These are phyloP conservation scores for Penicillium frequentans DNA, from an alignment of 2,329 filamentous ascomycete species.

Conservation along the genomic window DNA sequence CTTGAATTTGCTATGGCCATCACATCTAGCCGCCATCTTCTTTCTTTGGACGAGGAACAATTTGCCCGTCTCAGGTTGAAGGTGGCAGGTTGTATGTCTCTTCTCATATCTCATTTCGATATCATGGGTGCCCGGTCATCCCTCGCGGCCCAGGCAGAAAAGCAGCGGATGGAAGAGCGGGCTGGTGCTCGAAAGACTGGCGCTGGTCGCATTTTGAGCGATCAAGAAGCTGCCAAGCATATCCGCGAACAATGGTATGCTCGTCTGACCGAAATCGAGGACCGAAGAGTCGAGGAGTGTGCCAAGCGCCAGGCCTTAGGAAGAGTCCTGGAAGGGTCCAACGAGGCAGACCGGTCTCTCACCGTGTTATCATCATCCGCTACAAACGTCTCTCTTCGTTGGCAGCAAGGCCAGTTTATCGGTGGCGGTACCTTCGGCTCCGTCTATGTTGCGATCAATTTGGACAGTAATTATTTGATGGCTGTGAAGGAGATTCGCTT, in stretches of 20 bases:
- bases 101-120: constrained; percentile 97
- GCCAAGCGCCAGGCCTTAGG: constrained; percentile 85
- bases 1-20: constrained; percentile 97
- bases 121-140: constrained; percentile 97
- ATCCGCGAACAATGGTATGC: constrained; percentile 74
- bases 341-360: constrained; percentile 91
- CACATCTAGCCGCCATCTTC: constrained; percentile 88
- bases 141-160: constrained; percentile 89
- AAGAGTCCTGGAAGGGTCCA: constrained; percentile 87
- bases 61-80: constrained; percentile 81
- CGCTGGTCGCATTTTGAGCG: constrained; percentile 70
- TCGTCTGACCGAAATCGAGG: constrained; percentile 74
- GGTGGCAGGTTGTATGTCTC: constrained; percentile 94
- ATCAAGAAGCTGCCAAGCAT: constrained; percentile 77
- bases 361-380: constrained; percentile 92
- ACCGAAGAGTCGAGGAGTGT: constrained; percentile 73
- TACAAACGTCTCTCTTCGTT: constrained; percentile 91
- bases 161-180: constrained; percentile 78
- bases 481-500: constrained; percentile 97
- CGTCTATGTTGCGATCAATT: constrained; percentile 94
- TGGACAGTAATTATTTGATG: constrained; percentile 95
- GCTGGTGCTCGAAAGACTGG: constrained; percentile 77
- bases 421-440: constrained; percentile 96
- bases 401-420: constrained; percentile 98
- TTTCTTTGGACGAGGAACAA: constrained; percentile 86